These are phyloP conservation scores for Teratosphaeria gauchensis DNA, from an alignment of 2,329 filamentous ascomycete genomes.

Conservation along the genomic window DNA sequence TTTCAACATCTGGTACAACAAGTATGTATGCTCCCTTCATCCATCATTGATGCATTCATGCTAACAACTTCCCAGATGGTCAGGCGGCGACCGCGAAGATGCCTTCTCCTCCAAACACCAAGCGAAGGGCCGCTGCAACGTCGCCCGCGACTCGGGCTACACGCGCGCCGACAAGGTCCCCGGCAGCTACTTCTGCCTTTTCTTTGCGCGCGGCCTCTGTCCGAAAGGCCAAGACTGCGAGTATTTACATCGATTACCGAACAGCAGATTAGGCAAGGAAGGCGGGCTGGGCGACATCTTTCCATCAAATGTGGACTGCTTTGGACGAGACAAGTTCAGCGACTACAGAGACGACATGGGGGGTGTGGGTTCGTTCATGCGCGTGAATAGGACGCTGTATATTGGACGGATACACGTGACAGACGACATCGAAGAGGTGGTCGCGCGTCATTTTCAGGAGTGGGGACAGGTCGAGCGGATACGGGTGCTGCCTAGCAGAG, in stretches of 20 bases:
- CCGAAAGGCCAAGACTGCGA: constrained; percentile 88
- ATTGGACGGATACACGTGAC: constrained; percentile 89
- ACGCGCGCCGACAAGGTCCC: constrained; percentile 40
- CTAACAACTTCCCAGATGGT: constrained; percentile 62
- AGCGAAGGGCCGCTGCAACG: constrained; percentile 77
- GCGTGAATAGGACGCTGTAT: constrained; percentile 89
- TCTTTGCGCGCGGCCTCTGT: constrained; percentile 73
- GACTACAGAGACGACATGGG: constrained; percentile 98
- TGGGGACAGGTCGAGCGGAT: constrained; percentile 87
- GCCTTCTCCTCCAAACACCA: constrained; percentile 75
- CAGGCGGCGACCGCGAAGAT: constrained; percentile 87
- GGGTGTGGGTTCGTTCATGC: constrained; percentile 85
- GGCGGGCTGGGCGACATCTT: constrained; percentile 68
- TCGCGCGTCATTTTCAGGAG: constrained; percentile 89
- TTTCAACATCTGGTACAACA: constrained; percentile 88
- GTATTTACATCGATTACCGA: constrained; percentile 82
- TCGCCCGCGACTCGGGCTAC: constrained; percentile 55
- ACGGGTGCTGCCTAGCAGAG: constrained; percentile 76
- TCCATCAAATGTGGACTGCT: constrained; percentile 90
- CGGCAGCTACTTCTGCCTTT: constrained; percentile 82
- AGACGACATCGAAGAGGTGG: constrained; percentile 94
- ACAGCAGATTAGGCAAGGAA: constrained; percentile 30
- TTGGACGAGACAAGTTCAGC: constrained; percentile 82
- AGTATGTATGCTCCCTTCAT: neutral
- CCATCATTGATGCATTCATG: neutral